Base-by-base conservation (phyloP, 768 basidiomycete species). In the Leccinellum rugosiceps region DNA sequence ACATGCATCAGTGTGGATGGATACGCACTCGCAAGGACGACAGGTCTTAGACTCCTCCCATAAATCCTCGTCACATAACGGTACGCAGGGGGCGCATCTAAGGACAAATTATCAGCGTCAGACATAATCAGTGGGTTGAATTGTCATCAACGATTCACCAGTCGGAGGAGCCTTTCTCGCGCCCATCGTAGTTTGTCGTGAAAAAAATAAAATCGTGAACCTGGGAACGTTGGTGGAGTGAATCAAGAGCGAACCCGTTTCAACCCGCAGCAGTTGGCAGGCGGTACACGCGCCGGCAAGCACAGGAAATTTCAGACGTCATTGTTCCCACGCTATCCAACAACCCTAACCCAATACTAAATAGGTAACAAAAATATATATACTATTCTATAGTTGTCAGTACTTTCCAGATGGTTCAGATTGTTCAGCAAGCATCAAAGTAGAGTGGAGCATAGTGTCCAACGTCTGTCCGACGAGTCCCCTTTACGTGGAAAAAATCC, bases 401-500 rank as follows among this genome's bases (percentile, higher is more conserved):
- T 43, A 31, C 2, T 46, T n/a, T 32, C 50, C n/a, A 19, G 14
- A 19, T 11, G 11, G 8, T 28, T 38, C 41, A 43, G 19, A 43
- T 32, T 19, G 41, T 43, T 43, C 41, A 43, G 41, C 38, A 38
- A 38, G 38, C 19, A 19, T 43, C 41, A 43, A 43, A 46, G 45
- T 25, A 46, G 13, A 46, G 7, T 38, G 38, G 3, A 46, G 45
- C 19, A 46, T 46, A 25, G 23, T 4, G 45, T 46, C 19, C 23
- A 6, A 46, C 44, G 14, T 21, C n/a, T 8, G 45, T 46, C 13
- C 25, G 3, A 46, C 45, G n/a, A n/a, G 14, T 21, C 32, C 6
- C 23, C 7, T 30, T 71, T 72, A 94, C 52, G 89, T 88, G 45
- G 92, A 76, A 70, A 94, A 97, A 62, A 98, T 80, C 41, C 96